These are phyloP conservation scores for Paraphysoderma sedebokerense DNA, from an alignment of 371 early-diverging fungal species.

Conservation along the genomic window DNA sequence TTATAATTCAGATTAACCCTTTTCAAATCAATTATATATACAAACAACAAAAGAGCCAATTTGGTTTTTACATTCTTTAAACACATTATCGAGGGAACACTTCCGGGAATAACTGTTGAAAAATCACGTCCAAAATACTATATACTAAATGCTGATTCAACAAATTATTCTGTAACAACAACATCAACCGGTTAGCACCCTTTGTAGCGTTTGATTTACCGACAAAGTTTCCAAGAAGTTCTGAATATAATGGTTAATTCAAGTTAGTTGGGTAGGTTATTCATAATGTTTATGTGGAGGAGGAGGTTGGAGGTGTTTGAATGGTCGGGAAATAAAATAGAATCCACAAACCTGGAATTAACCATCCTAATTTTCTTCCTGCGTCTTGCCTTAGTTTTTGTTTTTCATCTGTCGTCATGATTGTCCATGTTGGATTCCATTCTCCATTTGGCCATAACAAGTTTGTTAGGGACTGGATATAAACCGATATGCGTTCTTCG, in stretches of 20 bases:
- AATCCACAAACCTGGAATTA: slow-evolving; percentile 38
- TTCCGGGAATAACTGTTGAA: slow-evolving; percentile 14
- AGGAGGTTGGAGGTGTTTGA: no score
- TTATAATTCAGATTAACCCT: no score
- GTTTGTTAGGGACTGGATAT: slow-evolving; percentile 16
- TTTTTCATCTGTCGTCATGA: slow-evolving; percentile 4
- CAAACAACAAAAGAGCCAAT: no score
- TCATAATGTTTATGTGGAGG: background rate
- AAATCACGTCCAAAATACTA: slow-evolving; percentile 49
- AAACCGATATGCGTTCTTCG: slow-evolving; percentile 22
- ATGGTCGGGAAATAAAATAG: no score
- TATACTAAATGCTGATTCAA: slow-evolving; percentile 60
- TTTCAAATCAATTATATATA: no score
- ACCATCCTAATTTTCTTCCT: slow-evolving; percentile 38
- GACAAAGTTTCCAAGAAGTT: slow-evolving; percentile 57
- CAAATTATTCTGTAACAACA: slow-evolving; percentile 52
- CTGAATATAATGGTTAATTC: slow-evolving; percentile 10
- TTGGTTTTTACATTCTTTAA: no score
- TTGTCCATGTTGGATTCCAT: slow-evolving; percentile 9
- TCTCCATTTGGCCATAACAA: slow-evolving; percentile 36
- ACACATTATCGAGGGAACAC: no score
- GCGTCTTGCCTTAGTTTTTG: slow-evolving; percentile 41
- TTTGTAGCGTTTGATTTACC: slow-evolving; percentile 63
- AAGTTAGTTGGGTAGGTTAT: background rate
- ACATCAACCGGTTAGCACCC: slow-evolving; percentile 53